phyloP scores from a whole-genome alignment of 2,329 filamentous ascomycete species.

The Coniella vitis region DNA sequence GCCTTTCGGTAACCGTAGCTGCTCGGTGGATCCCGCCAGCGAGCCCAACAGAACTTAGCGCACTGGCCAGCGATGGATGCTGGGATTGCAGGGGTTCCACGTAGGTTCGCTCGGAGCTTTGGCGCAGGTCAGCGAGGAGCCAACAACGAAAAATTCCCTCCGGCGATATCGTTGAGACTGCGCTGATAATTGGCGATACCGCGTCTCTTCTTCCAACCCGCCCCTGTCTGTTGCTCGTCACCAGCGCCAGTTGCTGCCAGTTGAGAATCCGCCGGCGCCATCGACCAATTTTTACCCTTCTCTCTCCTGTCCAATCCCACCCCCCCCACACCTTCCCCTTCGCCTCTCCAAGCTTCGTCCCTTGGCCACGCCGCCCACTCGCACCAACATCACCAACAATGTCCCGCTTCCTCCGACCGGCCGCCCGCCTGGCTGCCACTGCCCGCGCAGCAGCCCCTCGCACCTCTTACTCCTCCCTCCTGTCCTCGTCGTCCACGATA shows the following conservation, averaged over 20 bases:
- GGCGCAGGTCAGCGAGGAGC: slow-evolving; percentile 4
- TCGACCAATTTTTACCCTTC: not conserved
- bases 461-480: slow-evolving; percentile 20
- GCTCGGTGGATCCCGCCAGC: not conserved
- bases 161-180: not conserved
- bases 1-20: slow-evolving; percentile 15
- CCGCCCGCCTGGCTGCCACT: slow-evolving; percentile 35
- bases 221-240: not conserved
- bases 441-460: slow-evolving; percentile 21
- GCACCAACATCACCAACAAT: slow-evolving; percentile 22
- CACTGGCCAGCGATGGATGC: slow-evolving; percentile 11
- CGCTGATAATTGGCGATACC: not conserved
- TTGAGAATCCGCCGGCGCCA: not conserved
- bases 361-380: not conserved
- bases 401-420: slow-evolving; percentile 41
- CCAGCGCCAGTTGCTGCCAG: not conserved
- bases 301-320: not conserved
- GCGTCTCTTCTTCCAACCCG: not conserved
- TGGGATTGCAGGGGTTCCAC: slow-evolving; percentile 6
- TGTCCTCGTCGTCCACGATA: slow-evolving; percentile 20
- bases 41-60: slow-evolving; percentile 14
- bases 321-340: slow-evolving; percentile 8
- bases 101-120: slow-evolving; percentile 11
- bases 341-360: not conserved
- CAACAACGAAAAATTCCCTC: slow-evolving; percentile 12